phyloP scores from a whole-genome alignment of 2,329 filamentous ascomycete species.

The Pseudogymnoascus sp. region DNA sequence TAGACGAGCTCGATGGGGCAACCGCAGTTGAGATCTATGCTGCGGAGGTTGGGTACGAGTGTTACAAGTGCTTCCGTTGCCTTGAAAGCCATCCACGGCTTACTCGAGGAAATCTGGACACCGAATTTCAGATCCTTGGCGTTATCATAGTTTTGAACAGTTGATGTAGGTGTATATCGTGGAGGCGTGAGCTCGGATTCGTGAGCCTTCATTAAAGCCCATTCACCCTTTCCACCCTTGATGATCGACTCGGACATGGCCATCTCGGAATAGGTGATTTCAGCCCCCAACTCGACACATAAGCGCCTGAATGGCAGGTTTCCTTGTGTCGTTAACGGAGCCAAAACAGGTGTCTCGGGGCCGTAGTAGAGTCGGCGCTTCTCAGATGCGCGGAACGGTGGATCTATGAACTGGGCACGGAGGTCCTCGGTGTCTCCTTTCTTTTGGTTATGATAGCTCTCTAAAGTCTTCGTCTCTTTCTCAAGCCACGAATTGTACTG shows the following conservation, averaged over 20 bases:
- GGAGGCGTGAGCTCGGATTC: constrained; percentile 71
- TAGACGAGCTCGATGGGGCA: constrained; percentile 95
- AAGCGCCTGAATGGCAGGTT: constrained; percentile 91
- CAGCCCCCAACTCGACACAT: constrained; percentile 79
- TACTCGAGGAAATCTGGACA: constrained; percentile 85
- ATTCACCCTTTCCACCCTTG: constrained; percentile 84
- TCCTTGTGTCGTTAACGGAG: constrained; percentile 90
- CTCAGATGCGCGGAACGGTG: constrained; percentile 82
- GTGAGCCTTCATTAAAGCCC: constrained; percentile 91
- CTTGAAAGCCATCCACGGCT: constrained; percentile 84
- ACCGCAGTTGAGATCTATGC: constrained; percentile 93
- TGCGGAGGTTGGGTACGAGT: constrained; percentile 72
- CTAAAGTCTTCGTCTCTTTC: constrained; percentile 45
- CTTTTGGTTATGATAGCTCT: constrained; percentile 39
- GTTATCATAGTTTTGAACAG: constrained; percentile 65
- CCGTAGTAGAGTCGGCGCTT: constrained; percentile 93
- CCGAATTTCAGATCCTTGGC: constrained; percentile 79
- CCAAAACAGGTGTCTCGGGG: constrained; percentile 84
- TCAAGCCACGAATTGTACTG: constrained; percentile 71
- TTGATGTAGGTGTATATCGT: constrained; percentile 45
- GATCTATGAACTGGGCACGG: constrained; percentile 73
- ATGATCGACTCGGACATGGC: constrained; percentile 84
- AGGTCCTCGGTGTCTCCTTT: constrained; percentile 53
- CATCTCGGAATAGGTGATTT: constrained; percentile 98
- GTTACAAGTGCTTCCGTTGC: constrained; percentile 72